Evolutionary conservation across 2,329 filamentous ascomycete species (phyloP).

Genomic region (Cladosporium cucumerinum): DNA sequence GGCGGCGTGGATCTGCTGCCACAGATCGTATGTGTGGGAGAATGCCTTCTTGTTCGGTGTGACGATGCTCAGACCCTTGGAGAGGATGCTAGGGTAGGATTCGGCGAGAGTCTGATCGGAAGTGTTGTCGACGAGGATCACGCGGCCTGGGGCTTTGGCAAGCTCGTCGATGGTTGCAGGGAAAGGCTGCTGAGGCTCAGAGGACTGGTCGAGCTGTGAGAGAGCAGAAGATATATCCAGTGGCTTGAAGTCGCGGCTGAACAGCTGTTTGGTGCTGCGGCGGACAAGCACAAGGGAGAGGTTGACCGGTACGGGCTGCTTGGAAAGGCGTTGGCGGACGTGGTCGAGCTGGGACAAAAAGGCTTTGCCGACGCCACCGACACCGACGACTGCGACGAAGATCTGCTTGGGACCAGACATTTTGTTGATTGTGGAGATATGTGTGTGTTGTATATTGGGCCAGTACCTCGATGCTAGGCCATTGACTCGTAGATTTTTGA

Average conservation of each 20-base stretch:
- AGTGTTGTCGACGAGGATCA: conserved; percentile 91
- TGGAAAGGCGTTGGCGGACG: conserved; percentile 59
- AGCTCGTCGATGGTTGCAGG: conserved; percentile 75
- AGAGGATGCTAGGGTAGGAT: conserved; percentile 76
- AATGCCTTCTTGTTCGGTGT: conserved; percentile 99
- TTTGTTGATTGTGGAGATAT: conserved; percentile 15
- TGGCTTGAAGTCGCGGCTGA: conserved; percentile 67
- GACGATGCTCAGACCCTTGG: conserved; percentile 80
- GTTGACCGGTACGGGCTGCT: conserved; percentile 55
- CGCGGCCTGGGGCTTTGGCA: conserved; percentile 69
- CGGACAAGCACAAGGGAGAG: conserved; percentile 81
- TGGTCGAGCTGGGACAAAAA: conserved; percentile 79
- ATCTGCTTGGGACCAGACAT: conserved; percentile 45
- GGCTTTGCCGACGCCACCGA: conserved; percentile 86
- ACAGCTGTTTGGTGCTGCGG: conserved; percentile 78
- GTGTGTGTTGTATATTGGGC: neutral
- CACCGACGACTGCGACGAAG: conserved; percentile 55
- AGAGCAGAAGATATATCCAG: conserved; percentile 62
- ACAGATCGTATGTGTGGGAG: conserved; percentile 73
- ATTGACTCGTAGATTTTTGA: conserved; percentile 10
- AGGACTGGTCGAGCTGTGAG: conserved; percentile 58
- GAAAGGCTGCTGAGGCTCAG: conserved; percentile 53
- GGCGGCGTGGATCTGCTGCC: conserved; percentile 80
- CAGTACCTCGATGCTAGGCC: neutral
- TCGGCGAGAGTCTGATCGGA: conserved; percentile 83